Conservation (phyloP, 2,329 filamentous ascomycete species). For the Hypoxylon sp. region DNA sequence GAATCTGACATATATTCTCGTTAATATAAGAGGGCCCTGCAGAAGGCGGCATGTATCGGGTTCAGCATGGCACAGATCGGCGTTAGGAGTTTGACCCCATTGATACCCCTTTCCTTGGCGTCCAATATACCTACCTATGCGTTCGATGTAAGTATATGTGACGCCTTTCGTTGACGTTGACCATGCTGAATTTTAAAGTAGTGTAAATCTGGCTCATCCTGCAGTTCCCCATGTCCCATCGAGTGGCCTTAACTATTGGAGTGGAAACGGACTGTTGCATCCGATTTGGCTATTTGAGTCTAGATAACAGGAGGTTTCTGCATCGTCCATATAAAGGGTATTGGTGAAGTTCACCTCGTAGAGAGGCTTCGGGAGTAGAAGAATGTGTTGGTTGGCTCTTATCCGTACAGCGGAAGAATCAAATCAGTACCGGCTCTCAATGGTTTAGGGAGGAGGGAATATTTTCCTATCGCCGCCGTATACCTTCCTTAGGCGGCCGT, state of each 20-base stretch:
- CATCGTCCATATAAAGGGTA: neutral
- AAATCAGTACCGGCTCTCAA: too few species aligned
- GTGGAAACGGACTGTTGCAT: slow-evolving; percentile 22
- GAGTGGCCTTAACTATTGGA: slow-evolving; percentile 12
- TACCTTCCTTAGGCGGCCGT: too few species aligned
- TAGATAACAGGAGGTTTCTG: slow-evolving; percentile 6
- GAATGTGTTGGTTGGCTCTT: slow-evolving; percentile 39
- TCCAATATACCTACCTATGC: neutral
- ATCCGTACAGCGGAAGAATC: too few species aligned
- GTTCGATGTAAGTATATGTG: slow-evolving; percentile 4
- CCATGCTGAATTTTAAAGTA: neutral
- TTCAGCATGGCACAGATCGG: neutral
- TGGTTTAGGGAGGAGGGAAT: too few species aligned
- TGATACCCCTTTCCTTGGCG: neutral
- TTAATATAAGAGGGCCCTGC: neutral
- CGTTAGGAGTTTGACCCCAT: neutral
- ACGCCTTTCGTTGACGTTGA: neutral
- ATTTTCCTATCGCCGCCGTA: too few species aligned
- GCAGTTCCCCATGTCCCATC: neutral
- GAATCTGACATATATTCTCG: neutral
- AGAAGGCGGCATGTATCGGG: neutral
- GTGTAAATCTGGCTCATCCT: neutral
- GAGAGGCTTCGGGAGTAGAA: slow-evolving; percentile 25
- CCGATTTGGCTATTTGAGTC: slow-evolving; percentile 21
- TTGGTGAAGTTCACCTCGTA: slow-evolving; percentile 14